Percentiles rank a stretch among this genome's conserved stretches.
Conservation (phyloP, 2,329 filamentous ascomycete genomes). For the Zymoseptoria passerinii region DNA sequence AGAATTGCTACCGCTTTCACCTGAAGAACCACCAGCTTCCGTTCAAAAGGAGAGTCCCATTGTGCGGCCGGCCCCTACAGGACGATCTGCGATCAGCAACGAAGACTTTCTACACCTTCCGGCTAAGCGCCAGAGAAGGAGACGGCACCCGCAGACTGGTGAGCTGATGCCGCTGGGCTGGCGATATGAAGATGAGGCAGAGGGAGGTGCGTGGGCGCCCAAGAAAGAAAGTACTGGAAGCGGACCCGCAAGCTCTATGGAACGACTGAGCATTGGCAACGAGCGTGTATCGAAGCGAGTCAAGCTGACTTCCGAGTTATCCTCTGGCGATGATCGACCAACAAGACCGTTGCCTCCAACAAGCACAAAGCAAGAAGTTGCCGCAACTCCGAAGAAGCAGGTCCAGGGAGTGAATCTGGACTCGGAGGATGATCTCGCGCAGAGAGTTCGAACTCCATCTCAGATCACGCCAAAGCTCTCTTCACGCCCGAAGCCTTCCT, state of each 20-base stretch:
- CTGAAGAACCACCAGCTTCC: background rate
- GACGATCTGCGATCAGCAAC: background rate
- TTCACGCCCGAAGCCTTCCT: background rate
- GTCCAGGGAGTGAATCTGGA: background rate
- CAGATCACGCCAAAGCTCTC: background rate
- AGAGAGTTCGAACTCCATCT: background rate
- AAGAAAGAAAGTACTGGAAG: constrained; percentile 1
- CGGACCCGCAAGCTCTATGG: constrained; percentile 1
- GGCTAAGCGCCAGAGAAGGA: constrained; percentile 20
- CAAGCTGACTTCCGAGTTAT: constrained; percentile 12
- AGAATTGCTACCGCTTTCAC: constrained; percentile 20
- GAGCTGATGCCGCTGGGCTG: constrained; percentile 29
- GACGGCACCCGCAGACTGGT: constrained; percentile 24
- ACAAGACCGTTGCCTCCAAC: background rate
- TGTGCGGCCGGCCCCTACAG: no score
- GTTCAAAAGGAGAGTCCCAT: background rate
- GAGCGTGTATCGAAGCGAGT: constrained; percentile 14
- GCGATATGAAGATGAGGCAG: constrained; percentile 18
- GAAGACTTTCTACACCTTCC: background rate
- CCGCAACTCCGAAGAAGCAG: background rate
- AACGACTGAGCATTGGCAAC: constrained; percentile 12
- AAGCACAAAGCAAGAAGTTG: background rate
- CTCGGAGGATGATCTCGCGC: background rate
- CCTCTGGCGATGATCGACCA: constrained; percentile 9
- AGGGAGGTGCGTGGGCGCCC: constrained; percentile 1